phyloP scores from a whole-genome alignment of 2,329 filamentous ascomycete species.

The Didymella lethalis region DNA sequence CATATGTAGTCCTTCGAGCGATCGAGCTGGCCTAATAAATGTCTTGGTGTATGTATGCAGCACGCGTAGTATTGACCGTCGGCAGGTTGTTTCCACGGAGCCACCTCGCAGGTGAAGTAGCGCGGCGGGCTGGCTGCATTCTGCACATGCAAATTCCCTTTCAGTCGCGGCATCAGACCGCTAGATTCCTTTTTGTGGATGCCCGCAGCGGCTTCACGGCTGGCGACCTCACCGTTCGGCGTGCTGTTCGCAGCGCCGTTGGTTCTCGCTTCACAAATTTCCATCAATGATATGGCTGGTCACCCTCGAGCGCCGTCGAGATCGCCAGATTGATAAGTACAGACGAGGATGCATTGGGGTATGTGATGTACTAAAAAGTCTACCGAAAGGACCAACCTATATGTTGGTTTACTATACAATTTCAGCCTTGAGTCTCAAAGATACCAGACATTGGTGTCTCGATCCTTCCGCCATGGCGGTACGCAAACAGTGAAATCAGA shows the following conservation, averaged over 20 bases:
- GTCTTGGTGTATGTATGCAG: not conserved
- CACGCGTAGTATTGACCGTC: not conserved
- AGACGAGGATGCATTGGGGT: not conserved
- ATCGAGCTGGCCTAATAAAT: not conserved
- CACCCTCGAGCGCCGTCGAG: not conserved
- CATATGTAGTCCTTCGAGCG: not conserved
- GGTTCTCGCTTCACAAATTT: slow-evolving; percentile 3
- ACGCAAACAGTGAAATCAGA: slow-evolving; percentile 15
- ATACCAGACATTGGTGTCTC: not conserved
- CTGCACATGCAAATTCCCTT: not conserved
- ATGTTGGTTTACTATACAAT: not conserved
- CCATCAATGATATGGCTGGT: slow-evolving; percentile 9
- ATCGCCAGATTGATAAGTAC: not conserved
- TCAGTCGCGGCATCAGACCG: not conserved
- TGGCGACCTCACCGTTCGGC: slow-evolving; percentile 9
- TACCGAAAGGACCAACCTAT: not conserved
- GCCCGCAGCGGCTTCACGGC: not conserved
- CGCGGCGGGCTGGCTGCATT: not conserved
- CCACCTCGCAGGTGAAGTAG: not conserved
- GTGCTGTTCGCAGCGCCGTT: slow-evolving; percentile 10
- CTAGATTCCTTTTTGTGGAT: not conserved
- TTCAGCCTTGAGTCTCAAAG: not conserved
- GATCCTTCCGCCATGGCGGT: not conserved
- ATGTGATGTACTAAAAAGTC: not conserved
- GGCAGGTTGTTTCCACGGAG: not conserved